A percentile compares a stretch with the other conserved stretches of the same genome.
Conservation (phyloP, 208 protist genomes). For the Borovskyia barvae region DNA sequence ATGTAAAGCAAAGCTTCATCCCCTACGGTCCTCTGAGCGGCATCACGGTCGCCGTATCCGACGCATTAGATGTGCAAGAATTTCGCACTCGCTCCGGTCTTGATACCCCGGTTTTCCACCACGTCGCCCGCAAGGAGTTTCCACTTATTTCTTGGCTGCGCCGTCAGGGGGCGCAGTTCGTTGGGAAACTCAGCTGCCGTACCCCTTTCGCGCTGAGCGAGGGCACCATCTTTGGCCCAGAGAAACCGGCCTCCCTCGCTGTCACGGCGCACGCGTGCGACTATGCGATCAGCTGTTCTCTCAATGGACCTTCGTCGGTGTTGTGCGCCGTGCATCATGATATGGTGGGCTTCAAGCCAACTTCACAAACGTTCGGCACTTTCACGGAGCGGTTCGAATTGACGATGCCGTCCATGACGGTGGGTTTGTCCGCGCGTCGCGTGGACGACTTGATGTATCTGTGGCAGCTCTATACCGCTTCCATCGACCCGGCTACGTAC, state of each 20-base stretch:
- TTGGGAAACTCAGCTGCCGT: conserved; percentile 71
- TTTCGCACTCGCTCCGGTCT: conserved; percentile 68
- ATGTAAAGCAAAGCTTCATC: conserved; percentile 53
- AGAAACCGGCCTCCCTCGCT: conserved; percentile 50
- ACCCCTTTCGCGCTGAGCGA: conserved; percentile 73
- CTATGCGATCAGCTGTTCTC: conserved; percentile 73
- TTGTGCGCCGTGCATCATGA: conserved; percentile 61
- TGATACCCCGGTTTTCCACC: conserved; percentile 55
- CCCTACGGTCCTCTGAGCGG: conserved; percentile 66
- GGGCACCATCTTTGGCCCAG: conserved; percentile 48
- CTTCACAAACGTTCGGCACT: conserved; percentile 81
- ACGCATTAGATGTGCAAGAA: conserved; percentile 67
- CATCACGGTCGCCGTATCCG: conserved; percentile 74
- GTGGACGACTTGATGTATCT: conserved; percentile 84
- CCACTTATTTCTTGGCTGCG: conserved; percentile 83
- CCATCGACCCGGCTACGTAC: conserved; percentile 56
- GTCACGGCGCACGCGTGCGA: conserved; percentile 60
- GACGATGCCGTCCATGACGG: conserved; percentile 66
- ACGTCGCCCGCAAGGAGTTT: conserved; percentile 55
- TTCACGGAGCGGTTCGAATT: conserved; percentile 71
- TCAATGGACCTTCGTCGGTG: conserved; percentile 64
- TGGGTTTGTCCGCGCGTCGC: conserved; percentile 68
- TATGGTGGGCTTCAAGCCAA: conserved; percentile 86
- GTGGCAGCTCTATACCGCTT: conserved; percentile 83
- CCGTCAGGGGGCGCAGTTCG: conserved; percentile 66